Conservation (phyloP, 306 rosid genomes). For the Quercus alba region DNA sequence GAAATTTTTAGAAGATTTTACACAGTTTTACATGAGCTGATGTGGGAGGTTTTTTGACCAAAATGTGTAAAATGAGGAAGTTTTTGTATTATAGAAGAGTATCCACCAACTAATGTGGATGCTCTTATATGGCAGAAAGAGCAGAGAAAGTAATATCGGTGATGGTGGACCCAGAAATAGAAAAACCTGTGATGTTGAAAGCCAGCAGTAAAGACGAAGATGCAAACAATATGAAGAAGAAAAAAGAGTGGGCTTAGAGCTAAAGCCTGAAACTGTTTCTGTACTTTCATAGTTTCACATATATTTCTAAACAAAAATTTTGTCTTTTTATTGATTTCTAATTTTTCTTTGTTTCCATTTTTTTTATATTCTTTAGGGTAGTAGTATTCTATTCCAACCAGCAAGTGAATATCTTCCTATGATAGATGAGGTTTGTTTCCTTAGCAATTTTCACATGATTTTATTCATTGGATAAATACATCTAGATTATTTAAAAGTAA, state of each 20-base stretch:
- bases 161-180: neutral
- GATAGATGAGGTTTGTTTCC: conserved; percentile 55
- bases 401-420: conserved; percentile 85
- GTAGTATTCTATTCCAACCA: conserved; percentile 73
- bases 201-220: neutral
- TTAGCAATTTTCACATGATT: neutral
- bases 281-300: neutral
- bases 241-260: conserved; percentile 17
- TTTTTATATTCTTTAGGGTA: conserved; percentile 34
- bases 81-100: too few relatives aligned
- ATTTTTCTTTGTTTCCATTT: neutral
- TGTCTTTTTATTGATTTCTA: neutral
- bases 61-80: too few relatives aligned
- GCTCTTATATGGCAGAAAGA: neutral
- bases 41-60: too few relatives aligned
- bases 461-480: neutral
- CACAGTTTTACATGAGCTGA: too few relatives aligned
- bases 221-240: neutral
- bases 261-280: neutral
- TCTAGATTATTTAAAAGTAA: neutral
- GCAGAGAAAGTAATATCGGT: neutral
- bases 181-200: neutral
- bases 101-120: too few relatives aligned
- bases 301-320: too few relatives aligned
- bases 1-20: too few relatives aligned